phyloP scores from a whole-genome alignment of 1,139 yeast species.

The Eremothecium sinecaudum region DNA sequence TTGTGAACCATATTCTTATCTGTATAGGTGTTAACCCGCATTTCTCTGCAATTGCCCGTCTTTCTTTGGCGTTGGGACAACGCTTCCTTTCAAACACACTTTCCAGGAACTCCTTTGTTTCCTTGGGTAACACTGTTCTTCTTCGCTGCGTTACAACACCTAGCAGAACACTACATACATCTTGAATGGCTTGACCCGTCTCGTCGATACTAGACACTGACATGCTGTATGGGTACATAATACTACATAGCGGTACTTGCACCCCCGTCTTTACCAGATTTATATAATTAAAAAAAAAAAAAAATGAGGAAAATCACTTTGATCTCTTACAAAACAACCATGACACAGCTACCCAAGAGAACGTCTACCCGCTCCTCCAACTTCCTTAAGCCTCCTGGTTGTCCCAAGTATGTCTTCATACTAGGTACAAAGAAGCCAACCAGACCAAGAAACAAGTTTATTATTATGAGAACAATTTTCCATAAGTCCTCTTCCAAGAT shows the following conservation, averaged over 20 bases:
- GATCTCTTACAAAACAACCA: constrained; percentile 1
- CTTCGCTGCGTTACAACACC: constrained; percentile 6
- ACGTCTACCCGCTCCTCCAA: constrained; percentile 4
- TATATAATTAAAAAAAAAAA: constrained; percentile 2
- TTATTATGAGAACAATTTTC: constrained; percentile 7
- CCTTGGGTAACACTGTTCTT: constrained; percentile 10
- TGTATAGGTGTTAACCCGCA: constrained; percentile 14
- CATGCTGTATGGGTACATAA: too few species aligned
- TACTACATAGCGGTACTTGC: too few species aligned
- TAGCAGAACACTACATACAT: constrained; percentile 4
- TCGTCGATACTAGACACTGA: constrained; percentile 2
- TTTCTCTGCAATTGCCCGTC: constrained; percentile 13
- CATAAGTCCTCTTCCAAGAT: constrained; percentile 6
- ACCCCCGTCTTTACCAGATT: too few species aligned
- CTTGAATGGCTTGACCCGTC: constrained; percentile 2
- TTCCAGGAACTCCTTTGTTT: constrained; percentile 12
- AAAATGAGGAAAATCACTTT: not conserved
- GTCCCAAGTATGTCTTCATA: constrained; percentile 4
- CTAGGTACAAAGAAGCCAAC: constrained; percentile 3
- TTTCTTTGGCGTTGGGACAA: constrained; percentile 12
- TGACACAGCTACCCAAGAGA: constrained; percentile 5
- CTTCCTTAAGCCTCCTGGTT: constrained; percentile 4
- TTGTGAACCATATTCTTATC: constrained; percentile 14
- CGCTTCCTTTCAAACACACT: constrained; percentile 12
- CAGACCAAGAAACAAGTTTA: constrained; percentile 8